Evolutionary conservation across 176 grass and related monocot species (phyloP), one percentile per base, ranked within the genome.

Genomic region (Aegilops longissima): DNA sequence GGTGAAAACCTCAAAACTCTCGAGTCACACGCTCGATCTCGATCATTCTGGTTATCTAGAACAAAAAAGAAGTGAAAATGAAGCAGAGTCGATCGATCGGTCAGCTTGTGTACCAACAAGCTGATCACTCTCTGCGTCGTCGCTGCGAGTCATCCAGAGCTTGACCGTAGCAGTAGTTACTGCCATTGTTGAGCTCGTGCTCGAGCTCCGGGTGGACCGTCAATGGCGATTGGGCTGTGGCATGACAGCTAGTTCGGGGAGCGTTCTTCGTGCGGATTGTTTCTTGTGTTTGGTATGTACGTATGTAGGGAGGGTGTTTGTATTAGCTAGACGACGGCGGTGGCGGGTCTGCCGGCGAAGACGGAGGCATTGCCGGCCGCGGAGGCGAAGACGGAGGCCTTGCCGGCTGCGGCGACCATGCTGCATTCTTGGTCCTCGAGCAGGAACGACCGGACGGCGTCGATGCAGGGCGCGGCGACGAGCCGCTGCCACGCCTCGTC

Each of bases 401-500:
- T 83, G 18, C 86, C 56, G 35, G 76, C 78, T 17, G 76, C 73
- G 77, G 81, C 9, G 47, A 88, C 80, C 76, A 84, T 82, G 62
- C 79, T 86, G 82, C 74, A 83, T 54, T 78, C 67, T 61, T 93
- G 85, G 52, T 93, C 88, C 4, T 80, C 86, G 4, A 29, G 51
- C 3, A 93, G 62, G 69, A 95, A 95, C 20, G 83, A 84, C 21
- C 91, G 35, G 14, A 93, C 90, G 18, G 72, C 81, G 36, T 86
- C 84, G 31, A 91, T 76, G 66, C 83, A 80, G 1, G 93, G 93
- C 70, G 70, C 91, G 44, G 88, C 88, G 30, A 93, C 93, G 49
- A 87, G 75, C 66, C 86, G 79, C 25, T 93, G 80, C 93, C 93
- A 95, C n/a, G 91, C 94, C 77, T 89, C 82, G 21, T 86, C 75